phyloP scores from a whole-genome alignment of 805 yeast species.

The Clavispora phyllophila region DNA sequence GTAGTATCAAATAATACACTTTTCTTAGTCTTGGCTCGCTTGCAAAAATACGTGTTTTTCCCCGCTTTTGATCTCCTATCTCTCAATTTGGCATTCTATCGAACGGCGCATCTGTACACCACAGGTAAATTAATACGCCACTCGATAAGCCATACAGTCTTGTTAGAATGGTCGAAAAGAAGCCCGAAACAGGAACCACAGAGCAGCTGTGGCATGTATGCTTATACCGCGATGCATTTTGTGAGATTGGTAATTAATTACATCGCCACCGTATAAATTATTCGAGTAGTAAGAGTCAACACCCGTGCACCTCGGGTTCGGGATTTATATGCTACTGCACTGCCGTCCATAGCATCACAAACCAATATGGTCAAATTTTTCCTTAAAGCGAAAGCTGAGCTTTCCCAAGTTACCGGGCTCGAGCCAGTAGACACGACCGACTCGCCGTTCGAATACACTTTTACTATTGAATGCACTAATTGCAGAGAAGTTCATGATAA shows the following conservation, averaged over 20 bases:
- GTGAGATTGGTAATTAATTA: too few species aligned
- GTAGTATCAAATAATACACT: too few species aligned
- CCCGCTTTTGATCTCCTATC: too few species aligned
- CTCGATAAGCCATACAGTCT: not conserved
- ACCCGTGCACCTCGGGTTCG: not conserved
- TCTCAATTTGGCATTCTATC: too few species aligned
- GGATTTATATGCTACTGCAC: not conserved
- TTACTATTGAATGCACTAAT: conserved; percentile 66
- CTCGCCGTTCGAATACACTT: conserved; percentile 69
- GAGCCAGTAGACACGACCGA: conserved; percentile 55
- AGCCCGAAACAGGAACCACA: too few species aligned
- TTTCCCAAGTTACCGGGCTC: conserved; percentile 51
- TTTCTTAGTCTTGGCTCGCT: too few species aligned
- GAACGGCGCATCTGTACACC: not conserved
- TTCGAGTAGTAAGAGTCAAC: not conserved
- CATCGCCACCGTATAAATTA: not conserved
- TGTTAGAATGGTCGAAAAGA: not conserved
- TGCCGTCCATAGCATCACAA: not conserved
- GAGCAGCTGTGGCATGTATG: too few species aligned
- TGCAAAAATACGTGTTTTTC: too few species aligned
- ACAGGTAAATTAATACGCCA: not conserved
- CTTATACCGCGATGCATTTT: too few species aligned
- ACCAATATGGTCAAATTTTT: conserved; percentile 33
- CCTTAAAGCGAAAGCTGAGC: conserved; percentile 39
- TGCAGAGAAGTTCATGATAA: conserved; percentile 79